Conservation (phyloP, 2,329 filamentous ascomycete species). For the Phialophora expanda region DNA sequence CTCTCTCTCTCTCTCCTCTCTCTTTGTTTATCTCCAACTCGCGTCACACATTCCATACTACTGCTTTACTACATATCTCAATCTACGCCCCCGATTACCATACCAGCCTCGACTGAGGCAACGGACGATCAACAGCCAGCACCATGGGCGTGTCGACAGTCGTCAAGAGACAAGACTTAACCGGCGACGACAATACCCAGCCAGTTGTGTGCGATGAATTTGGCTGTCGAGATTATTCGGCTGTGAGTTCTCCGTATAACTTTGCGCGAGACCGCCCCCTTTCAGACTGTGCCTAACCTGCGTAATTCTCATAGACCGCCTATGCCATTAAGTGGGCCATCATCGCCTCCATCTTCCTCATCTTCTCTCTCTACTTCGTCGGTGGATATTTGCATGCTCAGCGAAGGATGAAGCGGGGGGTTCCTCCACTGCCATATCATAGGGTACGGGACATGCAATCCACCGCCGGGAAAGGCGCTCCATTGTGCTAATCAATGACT, state of each 20-base stretch:
- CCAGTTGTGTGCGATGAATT: slow-evolving; percentile 9
- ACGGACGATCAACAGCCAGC: background rate
- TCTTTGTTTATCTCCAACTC: too few relatives aligned
- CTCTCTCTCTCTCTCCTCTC: too few relatives aligned
- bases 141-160: slow-evolving; percentile 22
- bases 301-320: slow-evolving; percentile 57
- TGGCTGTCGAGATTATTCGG: slow-evolving; percentile 35
- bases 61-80: too few relatives aligned
- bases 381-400: slow-evolving; percentile 74
- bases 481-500: background rate
- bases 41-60: too few relatives aligned
- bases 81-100: background rate
- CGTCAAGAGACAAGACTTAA: slow-evolving; percentile 17
- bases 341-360: slow-evolving; percentile 64
- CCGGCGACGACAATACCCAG: slow-evolving; percentile 5
- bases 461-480: background rate
- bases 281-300: slow-evolving; percentile 5
- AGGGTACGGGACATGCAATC: slow-evolving; percentile 52
- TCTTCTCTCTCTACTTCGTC: slow-evolving; percentile 67
- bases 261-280: too few relatives aligned
- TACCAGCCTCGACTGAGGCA: background rate
- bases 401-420: slow-evolving; percentile 67
- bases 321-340: slow-evolving; percentile 73
- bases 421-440: slow-evolving; percentile 72
- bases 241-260: slow-evolving; percentile 23